Conservation (phyloP, 192 early-diverging fungal species). For the Helicostylum pulchrum region DNA sequence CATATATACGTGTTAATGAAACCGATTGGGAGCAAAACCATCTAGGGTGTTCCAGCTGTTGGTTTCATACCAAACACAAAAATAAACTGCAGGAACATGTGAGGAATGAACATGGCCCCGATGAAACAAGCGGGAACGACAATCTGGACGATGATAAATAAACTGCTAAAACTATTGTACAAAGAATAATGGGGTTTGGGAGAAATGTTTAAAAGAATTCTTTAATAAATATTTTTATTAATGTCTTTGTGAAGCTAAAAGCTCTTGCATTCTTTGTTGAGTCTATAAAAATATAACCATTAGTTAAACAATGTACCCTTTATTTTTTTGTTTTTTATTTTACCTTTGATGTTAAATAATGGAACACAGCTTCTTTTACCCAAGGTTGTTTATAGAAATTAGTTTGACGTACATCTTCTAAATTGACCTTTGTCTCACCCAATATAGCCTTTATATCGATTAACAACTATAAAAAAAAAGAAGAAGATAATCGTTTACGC, state of each 20-base stretch:
- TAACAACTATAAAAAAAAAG: not conserved
- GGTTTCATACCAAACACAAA: too few relatives aligned
- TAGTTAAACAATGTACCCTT: not conserved
- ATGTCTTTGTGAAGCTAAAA: conserved; percentile 4
- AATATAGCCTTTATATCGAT: conserved; percentile 40
- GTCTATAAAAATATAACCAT: not conserved
- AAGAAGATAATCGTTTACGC: not conserved
- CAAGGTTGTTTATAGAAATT: conserved; percentile 74
- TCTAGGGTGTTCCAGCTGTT: too few relatives aligned
- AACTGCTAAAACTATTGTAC: not conserved
- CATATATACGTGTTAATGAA: too few relatives aligned
- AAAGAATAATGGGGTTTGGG: too few relatives aligned
- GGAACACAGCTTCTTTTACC: conserved; percentile 89
- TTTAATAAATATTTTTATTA: not conserved
- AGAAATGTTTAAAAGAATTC: not conserved
- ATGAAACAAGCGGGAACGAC: too few relatives aligned
- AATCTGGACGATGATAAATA: not conserved
- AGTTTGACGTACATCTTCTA: conserved; percentile 67
- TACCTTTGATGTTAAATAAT: conserved; percentile 77
- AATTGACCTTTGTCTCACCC: conserved; percentile 70
- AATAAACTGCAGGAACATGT: too few relatives aligned
- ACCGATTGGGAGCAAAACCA: too few relatives aligned
- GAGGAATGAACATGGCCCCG: too few relatives aligned
- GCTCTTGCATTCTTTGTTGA: conserved; percentile 12
- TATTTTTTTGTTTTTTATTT: not conserved